Evolutionary conservation across 2,329 filamentous ascomycete genomes (phyloP), one percentile per base, ranked within the genome.

Genomic region (Paradendryphiella salina): DNA sequence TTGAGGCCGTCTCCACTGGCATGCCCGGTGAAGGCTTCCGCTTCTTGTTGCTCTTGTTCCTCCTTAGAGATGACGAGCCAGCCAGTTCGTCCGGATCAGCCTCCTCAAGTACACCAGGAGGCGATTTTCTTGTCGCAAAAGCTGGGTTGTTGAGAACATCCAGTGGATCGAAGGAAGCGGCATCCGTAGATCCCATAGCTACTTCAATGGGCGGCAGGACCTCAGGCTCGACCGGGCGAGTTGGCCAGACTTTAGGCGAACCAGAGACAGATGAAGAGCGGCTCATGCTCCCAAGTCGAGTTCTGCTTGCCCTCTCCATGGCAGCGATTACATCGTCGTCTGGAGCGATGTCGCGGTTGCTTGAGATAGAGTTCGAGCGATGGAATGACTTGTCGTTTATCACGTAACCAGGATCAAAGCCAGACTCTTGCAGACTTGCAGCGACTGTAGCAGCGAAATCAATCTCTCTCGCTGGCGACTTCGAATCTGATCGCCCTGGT

Each of bases 371-470:
- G 2, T 52, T 54, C n/a, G 67, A 64, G 44, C 64, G 61, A 48
- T 68, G 66, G 54, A 72, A 73, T 0, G 58, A 52, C 15, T 73
- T 70, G 54, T 79, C 73, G 17, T 77, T 69, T 37, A 78, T 67
- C 5, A 79, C 76, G 26, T 77, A 64, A 39, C 74, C 66, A 4
- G 76, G 70, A 56, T 79, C 67, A 56, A 80, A 79, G 26, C 77
- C 77, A 20, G 75, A 77, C 42, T 76, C 73, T 49, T 74, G 69
- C 11, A 80, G 59, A 23, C 76, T 76, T 42, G 76, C 77, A 17
- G 77, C 76, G 6, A 80, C 61, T 4, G 76, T 75, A 4, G 76
- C 77, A 18, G 77, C 75, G 46, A 80, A 79, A 53, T 79, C 77
- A 29, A 77, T 71, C 39, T 78, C 74, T 42, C 64, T 61, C 17